Evolutionary conservation across 805 yeast species (phyloP).

Genomic region (Yamadazyma olivae): DNA sequence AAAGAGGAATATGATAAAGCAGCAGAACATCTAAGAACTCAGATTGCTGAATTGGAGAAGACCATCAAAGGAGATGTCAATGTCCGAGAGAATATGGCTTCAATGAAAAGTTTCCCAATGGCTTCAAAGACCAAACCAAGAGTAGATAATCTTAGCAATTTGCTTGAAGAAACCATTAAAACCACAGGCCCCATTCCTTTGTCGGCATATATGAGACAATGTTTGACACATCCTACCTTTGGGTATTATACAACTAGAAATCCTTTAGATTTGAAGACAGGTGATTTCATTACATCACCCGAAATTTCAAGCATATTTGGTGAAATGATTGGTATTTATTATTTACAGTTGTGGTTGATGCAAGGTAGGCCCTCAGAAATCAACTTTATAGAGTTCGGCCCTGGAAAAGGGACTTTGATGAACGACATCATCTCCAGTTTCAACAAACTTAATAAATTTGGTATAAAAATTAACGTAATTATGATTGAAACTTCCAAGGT

Average conservation of each 20-base stretch:
- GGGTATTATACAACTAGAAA: conserved; percentile 80
- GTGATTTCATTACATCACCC: conserved; percentile 84
- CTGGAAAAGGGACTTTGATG: conserved; percentile 81
- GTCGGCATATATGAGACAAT: conserved; percentile 75
- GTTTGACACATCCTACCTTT: conserved; percentile 69
- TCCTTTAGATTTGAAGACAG: conserved; percentile 58
- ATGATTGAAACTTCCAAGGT: conserved; percentile 73
- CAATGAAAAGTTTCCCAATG: conserved; percentile 35
- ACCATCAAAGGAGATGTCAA: conserved; percentile 36
- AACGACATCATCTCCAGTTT: conserved; percentile 54
- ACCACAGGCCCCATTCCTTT: conserved; percentile 77
- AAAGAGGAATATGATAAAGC: conserved; percentile 40
- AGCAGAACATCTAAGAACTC: conserved; percentile 27
- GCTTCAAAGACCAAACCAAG: conserved; percentile 14
- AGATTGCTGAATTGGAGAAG: conserved; percentile 27
- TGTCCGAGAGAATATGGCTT: conserved; percentile 33
- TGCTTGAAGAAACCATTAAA: conserved; percentile 49
- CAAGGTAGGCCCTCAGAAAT: conserved; percentile 52
- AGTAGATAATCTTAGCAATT: conserved; percentile 26
- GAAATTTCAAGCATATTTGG: conserved; percentile 88
- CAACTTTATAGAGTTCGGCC: conserved; percentile 74
- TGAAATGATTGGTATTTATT: conserved; percentile 79
- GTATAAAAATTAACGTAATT: conserved; percentile 40
- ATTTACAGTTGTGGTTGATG: conserved; percentile 51
- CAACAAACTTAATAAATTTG: conserved; percentile 32